These are phyloP conservation scores for Talaromyces sp. DNA, from an alignment of 2,329 filamentous ascomycete species.

Conservation along the genomic window DNA sequence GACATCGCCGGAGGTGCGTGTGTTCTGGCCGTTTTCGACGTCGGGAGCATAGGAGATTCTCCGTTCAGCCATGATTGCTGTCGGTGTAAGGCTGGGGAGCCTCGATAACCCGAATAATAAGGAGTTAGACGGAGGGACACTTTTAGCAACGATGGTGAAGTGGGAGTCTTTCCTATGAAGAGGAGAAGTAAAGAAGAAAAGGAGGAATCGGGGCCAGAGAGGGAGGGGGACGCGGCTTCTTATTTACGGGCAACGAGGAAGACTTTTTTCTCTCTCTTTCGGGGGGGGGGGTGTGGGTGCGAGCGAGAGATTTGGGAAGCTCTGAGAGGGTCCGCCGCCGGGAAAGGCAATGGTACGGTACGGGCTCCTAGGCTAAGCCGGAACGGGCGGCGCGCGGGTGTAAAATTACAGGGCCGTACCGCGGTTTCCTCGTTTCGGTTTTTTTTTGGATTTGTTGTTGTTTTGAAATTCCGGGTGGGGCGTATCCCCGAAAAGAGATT, in stretches of 20 bases:
- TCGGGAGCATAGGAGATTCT: conserved; percentile 40
- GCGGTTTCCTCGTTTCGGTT: background rate
- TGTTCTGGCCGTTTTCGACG: conserved; percentile 36
- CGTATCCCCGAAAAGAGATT: background rate
- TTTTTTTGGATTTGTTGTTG: background rate
- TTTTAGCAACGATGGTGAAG: conserved; percentile 29
- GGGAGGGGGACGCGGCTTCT: conserved; percentile 7
- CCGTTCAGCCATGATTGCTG: conserved; percentile 39
- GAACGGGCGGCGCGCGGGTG: too few relatives aligned
- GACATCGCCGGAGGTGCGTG: conserved; percentile 23
- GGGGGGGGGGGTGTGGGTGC: conserved; percentile 15
- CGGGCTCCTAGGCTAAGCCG: background rate
- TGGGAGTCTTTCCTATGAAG: conserved; percentile 32
- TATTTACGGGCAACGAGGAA: conserved; percentile 8
- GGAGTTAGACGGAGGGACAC: conserved; percentile 23
- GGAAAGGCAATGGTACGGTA: background rate
- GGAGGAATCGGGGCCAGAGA: conserved; percentile 11
- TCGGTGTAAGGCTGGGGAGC: conserved; percentile 31
- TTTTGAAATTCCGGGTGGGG: background rate
- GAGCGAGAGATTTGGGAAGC: background rate
- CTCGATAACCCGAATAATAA: conserved; percentile 21
- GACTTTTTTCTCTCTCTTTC: conserved; percentile 19
- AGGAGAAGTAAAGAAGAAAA: conserved; percentile 15
- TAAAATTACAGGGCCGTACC: background rate
- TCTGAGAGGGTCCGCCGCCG: conserved; percentile 1